Evolutionary conservation across 768 basidiomycete genomes (phyloP).

Genomic region (Leccinum ochraceum): DNA sequence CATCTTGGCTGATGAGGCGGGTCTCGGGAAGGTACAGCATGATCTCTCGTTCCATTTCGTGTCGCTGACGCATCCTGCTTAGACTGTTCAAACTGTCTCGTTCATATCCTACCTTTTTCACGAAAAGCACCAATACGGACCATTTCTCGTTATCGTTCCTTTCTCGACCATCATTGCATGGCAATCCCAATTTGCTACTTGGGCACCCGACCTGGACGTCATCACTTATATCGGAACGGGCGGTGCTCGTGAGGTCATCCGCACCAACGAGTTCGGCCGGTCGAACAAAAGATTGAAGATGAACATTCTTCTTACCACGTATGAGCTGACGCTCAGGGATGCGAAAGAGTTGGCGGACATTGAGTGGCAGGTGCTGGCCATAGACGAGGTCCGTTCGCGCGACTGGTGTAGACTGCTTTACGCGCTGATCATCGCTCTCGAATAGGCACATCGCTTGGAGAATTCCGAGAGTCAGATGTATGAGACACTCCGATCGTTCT

Average conservation of each 20-base stretch:
- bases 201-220: constrained; percentile 97
- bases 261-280: constrained; percentile 87
- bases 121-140: constrained; percentile 89
- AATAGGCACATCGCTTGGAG: constrained; percentile 92
- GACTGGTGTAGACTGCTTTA: constrained; percentile 1
- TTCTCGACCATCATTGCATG: constrained; percentile 98
- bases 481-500: constrained; percentile 88
- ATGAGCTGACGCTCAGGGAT: constrained; percentile 93
- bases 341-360: constrained; percentile 85
- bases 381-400: constrained; percentile 78
- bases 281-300: constrained; percentile 91
- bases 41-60: constrained; percentile 5
- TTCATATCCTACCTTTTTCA: constrained; percentile 96
- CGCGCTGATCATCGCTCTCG: constrained; percentile 16
- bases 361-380: constrained; percentile 96
- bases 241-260: constrained; percentile 84
- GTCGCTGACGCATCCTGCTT: constrained; percentile 12
- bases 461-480: constrained; percentile 98
- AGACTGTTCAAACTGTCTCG: constrained; percentile 95
- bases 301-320: constrained; percentile 96
- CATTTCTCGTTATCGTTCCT: constrained; percentile 96
- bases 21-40: constrained; percentile 77
- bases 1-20: constrained; percentile 99
- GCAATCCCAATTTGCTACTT: constrained; percentile 91
- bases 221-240: constrained; percentile 96